These are phyloP conservation scores for Wickerhamomyces sydowiorum DNA, from an alignment of 805 yeast genomes.

Conservation along the genomic window DNA sequence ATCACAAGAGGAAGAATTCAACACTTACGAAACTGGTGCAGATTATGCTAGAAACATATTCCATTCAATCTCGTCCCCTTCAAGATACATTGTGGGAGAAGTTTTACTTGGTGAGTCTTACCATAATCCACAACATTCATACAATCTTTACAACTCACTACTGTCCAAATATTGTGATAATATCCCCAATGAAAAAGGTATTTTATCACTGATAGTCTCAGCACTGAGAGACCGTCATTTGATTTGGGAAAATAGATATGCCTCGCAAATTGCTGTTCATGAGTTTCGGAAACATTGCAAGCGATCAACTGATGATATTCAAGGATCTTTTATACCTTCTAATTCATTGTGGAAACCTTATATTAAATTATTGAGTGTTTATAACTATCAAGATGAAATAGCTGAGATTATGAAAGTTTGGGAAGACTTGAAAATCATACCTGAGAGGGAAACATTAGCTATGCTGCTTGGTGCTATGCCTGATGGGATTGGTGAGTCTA, in stretches of 20 bases:
- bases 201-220: conserved; percentile 44
- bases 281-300: conserved; percentile 45
- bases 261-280: conserved; percentile 54
- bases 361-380: conserved; percentile 42
- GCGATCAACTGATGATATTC: conserved; percentile 20
- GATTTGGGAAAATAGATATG: conserved; percentile 45
- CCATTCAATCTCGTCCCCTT: conserved; percentile 10
- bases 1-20: background rate
- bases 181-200: conserved; percentile 24
- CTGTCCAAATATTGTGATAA: conserved; percentile 15
- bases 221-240: conserved; percentile 27
- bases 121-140: conserved; percentile 25
- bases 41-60: conserved; percentile 20
- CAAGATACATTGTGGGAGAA: conserved; percentile 14
- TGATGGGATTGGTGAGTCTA: conserved; percentile 25
- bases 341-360: conserved; percentile 47
- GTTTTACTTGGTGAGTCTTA: conserved; percentile 26
- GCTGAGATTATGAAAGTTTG: conserved; percentile 47
- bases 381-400: conserved; percentile 43
- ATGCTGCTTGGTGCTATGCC: conserved; percentile 29
- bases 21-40: conserved; percentile 5
- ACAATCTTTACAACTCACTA: conserved; percentile 20
- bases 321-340: conserved; percentile 32
- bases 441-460: conserved; percentile 34
- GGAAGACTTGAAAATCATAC: conserved; percentile 40